Base-by-base conservation (phyloP, 2,329 filamentous ascomycete genomes). In the Ophiocordyceps robertsii region DNA sequence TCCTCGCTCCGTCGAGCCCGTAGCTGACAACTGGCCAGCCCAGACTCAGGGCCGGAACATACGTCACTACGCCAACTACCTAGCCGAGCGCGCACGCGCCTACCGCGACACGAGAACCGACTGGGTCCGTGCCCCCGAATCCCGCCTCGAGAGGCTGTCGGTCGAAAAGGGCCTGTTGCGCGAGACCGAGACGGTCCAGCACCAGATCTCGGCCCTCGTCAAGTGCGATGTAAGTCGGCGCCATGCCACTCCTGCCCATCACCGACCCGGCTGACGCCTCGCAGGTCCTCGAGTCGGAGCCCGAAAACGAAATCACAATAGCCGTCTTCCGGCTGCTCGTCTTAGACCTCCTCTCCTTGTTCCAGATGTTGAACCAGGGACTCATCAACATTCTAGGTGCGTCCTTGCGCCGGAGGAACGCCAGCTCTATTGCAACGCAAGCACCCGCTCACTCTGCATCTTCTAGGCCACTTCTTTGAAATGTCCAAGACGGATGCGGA, bases 11-110 rank as follows among this genome's bases (percentile, higher is more conserved):
- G n/a, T 1, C 12, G 30, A 7, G 3, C 17, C 24, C 29, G 7
- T 33, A 29, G 17, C 13, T 37, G 21, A 33, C 27, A 29, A 17
- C 17, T 6, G 19, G 24, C 13, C 61, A 93, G 90, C 87, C 42
- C 92, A 96, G 70, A 87, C 84, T 6, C 92, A 98, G 62, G 92
- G 92, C 46, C 80, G 84, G 45, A 98, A 96, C 59, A 96, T 98
- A 57, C 78, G 87, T 48, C 80, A 88, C 55, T 98, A 98, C 64
- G 79, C 86, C 29, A 79, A 83, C 48, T 98, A 98, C 60, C 74
- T 98, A 40, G 72, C 81, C 42, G 80, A 90, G 57, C 79, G 92
- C 58, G 83, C 87, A 45, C 78, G 80, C 55, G 84, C 87, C 42
- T 98, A 80, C 58, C 79, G 81, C 46, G 79, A 90, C 46, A 92